Base-by-base conservation (phyloP, 208 protist species). In the Leishmania lainsoni region DNA sequence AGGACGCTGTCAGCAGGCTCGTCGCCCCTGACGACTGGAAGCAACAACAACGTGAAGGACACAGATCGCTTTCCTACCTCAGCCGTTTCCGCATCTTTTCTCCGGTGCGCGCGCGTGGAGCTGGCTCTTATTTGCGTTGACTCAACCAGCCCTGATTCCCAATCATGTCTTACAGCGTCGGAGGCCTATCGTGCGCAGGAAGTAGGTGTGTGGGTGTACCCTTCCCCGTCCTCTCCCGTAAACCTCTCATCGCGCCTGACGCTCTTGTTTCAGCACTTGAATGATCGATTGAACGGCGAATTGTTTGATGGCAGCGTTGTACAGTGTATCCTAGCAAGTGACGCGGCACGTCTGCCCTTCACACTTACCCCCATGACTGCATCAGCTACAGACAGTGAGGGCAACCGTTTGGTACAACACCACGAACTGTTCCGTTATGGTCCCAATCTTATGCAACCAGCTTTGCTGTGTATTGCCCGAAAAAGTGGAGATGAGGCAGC, bases 281-380 rank as follows among this genome's bases (percentile, higher is more conserved):
- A 88, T 76, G 92, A 95, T 58, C 74, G 83, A 9, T 75, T 95
- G 54, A 92, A 86, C 48, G 92, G 92, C 6, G 86, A 86, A 54
- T 78, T 93, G 22, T 95, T 95, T 77, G 92, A 95, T 78, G 90
- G 90, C 20, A 92, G 89, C 80, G 84, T 92, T 56, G 80, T 95
- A 26, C 80, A 89, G 70, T 93, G 90, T 71, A 59, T 88, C 58
- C 87, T 86, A 20, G 79, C 81, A 29, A 74, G 77, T 20, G 76
- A 87, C 48, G 72, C 65, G 26, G 35, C 39, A 17, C 84, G 35
- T 49, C 75, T 83, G 49, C 75, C 79, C 17, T 83, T 81, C 70
- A 70, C 26, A 22, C 32, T 83, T 5, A 42, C 29, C 51, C 66
- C 79, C 66, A 22, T 75, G 22, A 10, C 69, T 22, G 39, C 69